Conservation (phyloP, 768 basidiomycete genomes). For the Serendipita sp. region DNA sequence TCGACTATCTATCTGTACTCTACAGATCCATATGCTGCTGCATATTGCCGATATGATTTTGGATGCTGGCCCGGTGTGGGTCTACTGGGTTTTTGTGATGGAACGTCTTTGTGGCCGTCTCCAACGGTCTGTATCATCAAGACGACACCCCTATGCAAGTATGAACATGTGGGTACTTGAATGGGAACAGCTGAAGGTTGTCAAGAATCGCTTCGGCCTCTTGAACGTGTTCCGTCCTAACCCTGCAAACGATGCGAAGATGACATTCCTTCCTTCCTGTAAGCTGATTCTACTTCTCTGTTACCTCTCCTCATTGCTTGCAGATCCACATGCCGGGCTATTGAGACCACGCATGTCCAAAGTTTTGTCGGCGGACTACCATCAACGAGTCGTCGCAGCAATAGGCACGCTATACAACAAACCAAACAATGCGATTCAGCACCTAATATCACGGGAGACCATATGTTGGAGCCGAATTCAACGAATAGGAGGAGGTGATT, state of each 20-base stretch:
- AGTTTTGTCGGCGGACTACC: background rate
- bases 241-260: constrained; percentile 7
- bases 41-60: constrained; percentile 22
- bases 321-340: background rate
- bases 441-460: constrained; percentile 10
- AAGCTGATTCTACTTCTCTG: too few species aligned
- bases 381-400: background rate
- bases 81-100: constrained; percentile 24
- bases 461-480: constrained; percentile 18
- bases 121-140: constrained; percentile 14
- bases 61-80: constrained; percentile 21
- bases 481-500: constrained; percentile 19
- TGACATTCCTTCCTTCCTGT: constrained; percentile 10
- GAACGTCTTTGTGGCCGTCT: constrained; percentile 23
- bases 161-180: constrained; percentile 17
- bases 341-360: background rate
- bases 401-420: constrained; percentile 13
- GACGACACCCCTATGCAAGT: constrained; percentile 18
- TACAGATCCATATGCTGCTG: constrained; percentile 22
- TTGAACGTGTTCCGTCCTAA: constrained; percentile 14
- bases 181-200: constrained; percentile 17
- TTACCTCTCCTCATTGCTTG: background rate
- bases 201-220: constrained; percentile 18
- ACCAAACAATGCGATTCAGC: constrained; percentile 11
- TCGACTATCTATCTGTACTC: constrained; percentile 18